Evolutionary conservation across 805 yeast genomes (phyloP).

Genomic region (Myxozyma geophila): DNA sequence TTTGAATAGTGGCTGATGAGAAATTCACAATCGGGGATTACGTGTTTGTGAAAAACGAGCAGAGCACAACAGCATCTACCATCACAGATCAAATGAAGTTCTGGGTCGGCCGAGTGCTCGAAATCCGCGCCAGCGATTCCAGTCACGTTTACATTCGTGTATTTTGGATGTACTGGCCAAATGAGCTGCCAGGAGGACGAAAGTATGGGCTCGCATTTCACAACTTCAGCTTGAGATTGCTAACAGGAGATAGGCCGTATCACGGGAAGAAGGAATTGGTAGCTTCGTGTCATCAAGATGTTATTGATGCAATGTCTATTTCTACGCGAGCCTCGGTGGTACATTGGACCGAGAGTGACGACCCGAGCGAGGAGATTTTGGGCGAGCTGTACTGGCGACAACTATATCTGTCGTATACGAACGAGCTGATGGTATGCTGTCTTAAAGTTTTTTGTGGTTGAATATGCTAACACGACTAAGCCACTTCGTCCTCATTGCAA

Average conservation of each 20-base stretch:
- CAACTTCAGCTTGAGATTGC: not conserved
- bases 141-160: constrained; percentile 26
- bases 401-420: constrained; percentile 24
- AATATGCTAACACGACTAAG: not conserved
- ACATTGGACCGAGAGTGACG: constrained; percentile 26
- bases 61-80: constrained; percentile 1
- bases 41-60: constrained; percentile 29
- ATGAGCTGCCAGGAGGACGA: constrained; percentile 33
- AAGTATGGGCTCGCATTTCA: constrained; percentile 4
- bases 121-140: constrained; percentile 26
- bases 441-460: not conserved
- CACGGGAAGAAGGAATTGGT: constrained; percentile 34
- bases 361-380: constrained; percentile 4
- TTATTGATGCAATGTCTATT: constrained; percentile 32
- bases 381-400: constrained; percentile 36
- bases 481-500: constrained; percentile 29
- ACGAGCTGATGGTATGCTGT: constrained; percentile 21
- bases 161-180: constrained; percentile 36
- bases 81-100: constrained; percentile 16
- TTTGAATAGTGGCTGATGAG: constrained; percentile 25
- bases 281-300: constrained; percentile 33
- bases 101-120: constrained; percentile 33
- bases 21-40: constrained; percentile 27
- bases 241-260: constrained; percentile 14
- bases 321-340: constrained; percentile 25